Conservation (phyloP, 768 basidiomycete species). For the Lenzites betulinus region DNA sequence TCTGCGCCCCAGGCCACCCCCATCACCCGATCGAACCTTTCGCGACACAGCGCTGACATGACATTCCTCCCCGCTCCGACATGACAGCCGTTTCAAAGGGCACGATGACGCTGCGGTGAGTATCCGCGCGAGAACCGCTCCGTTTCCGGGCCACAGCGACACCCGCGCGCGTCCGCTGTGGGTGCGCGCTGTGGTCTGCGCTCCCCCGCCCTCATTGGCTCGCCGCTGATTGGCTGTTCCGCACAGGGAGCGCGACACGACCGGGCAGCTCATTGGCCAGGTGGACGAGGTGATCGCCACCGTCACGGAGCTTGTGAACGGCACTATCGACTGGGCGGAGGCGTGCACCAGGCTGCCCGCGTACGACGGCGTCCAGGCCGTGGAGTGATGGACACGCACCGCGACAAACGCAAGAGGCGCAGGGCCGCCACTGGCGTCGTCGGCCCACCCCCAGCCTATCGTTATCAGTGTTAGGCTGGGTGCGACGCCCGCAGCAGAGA, state of each 20-base stretch:
- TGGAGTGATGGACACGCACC: conserved; percentile 34
- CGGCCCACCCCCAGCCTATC: neutral
- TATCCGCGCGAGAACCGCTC: conserved; percentile 13
- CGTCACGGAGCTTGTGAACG: conserved; percentile 77
- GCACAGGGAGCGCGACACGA: conserved; percentile 89
- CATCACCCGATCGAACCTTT: conserved; percentile 14
- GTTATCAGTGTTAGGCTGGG: neutral
- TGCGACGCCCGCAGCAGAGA: neutral
- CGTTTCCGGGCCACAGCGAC: neutral
- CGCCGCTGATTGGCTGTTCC: conserved; percentile 8
- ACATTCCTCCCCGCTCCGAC: conserved; percentile 8
- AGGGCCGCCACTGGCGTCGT: neutral
- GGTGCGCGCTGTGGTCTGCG: neutral
- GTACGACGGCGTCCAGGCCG: conserved; percentile 90
- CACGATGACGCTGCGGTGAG: conserved; percentile 92
- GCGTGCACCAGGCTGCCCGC: conserved; percentile 70
- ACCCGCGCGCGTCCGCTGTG: neutral
- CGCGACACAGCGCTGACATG: conserved; percentile 3
- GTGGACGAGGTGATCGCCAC: conserved; percentile 87
- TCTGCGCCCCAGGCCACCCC: conserved; percentile 17
- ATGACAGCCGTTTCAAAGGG: conserved; percentile 80
- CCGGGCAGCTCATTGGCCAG: conserved; percentile 84
- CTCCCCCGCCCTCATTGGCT: conserved; percentile 7
- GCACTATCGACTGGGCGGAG: conserved; percentile 72
- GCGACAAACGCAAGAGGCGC: neutral